Conservation (phyloP, 305 asterid genomes). For the Caryopteris hybrid region DNA sequence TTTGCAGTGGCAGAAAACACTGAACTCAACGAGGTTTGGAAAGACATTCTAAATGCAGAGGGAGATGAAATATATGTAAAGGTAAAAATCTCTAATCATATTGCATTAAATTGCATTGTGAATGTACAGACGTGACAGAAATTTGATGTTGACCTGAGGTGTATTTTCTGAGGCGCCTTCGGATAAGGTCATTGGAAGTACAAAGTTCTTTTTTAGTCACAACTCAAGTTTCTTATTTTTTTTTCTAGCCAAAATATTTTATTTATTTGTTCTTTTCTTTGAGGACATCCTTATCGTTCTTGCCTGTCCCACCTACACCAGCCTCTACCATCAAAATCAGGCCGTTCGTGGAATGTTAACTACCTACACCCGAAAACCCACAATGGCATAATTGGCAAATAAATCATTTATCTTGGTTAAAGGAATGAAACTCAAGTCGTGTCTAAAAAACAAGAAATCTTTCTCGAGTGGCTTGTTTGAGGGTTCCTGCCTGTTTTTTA, state of each 20-base stretch:
- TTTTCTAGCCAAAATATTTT: neutral
- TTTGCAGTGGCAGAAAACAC: slow-evolving; percentile 74
- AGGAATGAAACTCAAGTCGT: neutral
- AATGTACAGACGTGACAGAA: neutral
- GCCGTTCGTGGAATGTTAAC: no score
- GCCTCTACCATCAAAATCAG: no score
- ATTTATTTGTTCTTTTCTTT: no score
- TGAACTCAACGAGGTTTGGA: slow-evolving; percentile 91
- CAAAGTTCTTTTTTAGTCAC: neutral
- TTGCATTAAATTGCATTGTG: neutral
- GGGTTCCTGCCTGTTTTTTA: no score
- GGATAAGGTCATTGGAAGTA: neutral
- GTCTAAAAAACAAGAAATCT: no score
- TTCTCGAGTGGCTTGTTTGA: no score
- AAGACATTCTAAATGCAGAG: slow-evolving; percentile 82
- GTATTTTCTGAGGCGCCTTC: no score
- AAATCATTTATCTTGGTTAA: no score
- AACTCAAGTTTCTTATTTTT: neutral
- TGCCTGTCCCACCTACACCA: neutral
- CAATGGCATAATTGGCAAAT: no score
- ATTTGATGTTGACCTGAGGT: neutral
- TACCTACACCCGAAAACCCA: no score
- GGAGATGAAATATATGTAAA: slow-evolving; percentile 96
- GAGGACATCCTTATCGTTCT: neutral
- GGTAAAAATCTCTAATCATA: slow-evolving; percentile 33